These are phyloP conservation scores for Magnaporthales sp. DNA, from an alignment of 2,329 filamentous ascomycete species.

Conservation along the genomic window DNA sequence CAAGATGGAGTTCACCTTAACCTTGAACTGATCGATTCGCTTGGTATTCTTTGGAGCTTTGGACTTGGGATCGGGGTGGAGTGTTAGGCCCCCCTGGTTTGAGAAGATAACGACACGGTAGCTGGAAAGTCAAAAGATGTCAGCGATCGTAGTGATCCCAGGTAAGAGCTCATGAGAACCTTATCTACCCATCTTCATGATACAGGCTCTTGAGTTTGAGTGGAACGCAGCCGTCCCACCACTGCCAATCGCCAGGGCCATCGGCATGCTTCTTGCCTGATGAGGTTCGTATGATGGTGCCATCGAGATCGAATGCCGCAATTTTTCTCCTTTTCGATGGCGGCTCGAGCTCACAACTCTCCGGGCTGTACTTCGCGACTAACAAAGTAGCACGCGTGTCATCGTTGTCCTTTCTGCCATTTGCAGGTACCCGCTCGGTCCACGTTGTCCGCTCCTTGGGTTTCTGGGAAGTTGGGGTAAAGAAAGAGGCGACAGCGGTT, in stretches of 20 bases:
- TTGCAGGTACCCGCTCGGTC: slow-evolving; percentile 48
- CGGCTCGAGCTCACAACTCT: slow-evolving; percentile 18
- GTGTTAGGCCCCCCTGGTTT: slow-evolving; percentile 77
- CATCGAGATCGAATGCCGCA: slow-evolving; percentile 73
- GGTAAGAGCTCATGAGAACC: not conserved
- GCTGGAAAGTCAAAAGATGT: slow-evolving; percentile 27
- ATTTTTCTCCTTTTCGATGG: slow-evolving; percentile 43
- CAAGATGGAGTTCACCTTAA: slow-evolving; percentile 64
- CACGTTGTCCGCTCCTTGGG: slow-evolving; percentile 67
- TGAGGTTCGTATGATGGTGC: slow-evolving; percentile 71
- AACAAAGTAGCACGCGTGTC: slow-evolving; percentile 53
- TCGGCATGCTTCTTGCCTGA: slow-evolving; percentile 74
- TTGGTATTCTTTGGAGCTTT: slow-evolving; percentile 49
- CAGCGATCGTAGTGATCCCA: not conserved
- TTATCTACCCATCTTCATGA: slow-evolving; percentile 51
- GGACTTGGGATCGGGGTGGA: slow-evolving; percentile 65
- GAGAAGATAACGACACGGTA: slow-evolving; percentile 74
- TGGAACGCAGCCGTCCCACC: slow-evolving; percentile 76
- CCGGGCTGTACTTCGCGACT: slow-evolving; percentile 58
- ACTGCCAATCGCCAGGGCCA: slow-evolving; percentile 78
- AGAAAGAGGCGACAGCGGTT: slow-evolving; percentile 71
- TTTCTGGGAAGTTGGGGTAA: slow-evolving; percentile 80
- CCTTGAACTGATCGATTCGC: slow-evolving; percentile 72
- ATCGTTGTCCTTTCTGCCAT: slow-evolving; percentile 19
- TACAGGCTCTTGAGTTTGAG: slow-evolving; percentile 57